Conservation (phyloP, 176 grass and related monocot species). For the Bolboschoenus planiculmis region DNA sequence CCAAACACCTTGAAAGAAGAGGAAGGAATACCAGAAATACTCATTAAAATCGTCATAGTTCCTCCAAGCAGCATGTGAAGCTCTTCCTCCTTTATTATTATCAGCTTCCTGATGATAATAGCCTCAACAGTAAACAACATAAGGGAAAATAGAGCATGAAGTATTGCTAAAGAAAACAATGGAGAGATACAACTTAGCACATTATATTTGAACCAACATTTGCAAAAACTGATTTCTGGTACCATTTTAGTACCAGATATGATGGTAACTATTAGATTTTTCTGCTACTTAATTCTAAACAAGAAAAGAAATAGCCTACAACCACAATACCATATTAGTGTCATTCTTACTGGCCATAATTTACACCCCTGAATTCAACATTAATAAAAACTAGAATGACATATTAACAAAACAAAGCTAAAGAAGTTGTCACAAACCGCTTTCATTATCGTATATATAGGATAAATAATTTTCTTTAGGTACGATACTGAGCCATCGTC, state of each 20-base stretch:
- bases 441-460: slow-evolving; percentile 72
- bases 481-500: slow-evolving; percentile 50
- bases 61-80: slow-evolving; percentile 82
- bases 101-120: slow-evolving; percentile 56
- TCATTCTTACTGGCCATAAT: not conserved
- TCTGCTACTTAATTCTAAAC: not conserved
- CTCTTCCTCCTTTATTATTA: slow-evolving; percentile 65
- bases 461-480: slow-evolving; percentile 63
- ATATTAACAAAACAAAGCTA: not conserved
- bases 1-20: not conserved
- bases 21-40: slow-evolving; percentile 75
- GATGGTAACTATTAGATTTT: not conserved
- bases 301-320: not conserved
- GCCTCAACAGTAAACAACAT: not conserved
- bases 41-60: slow-evolving; percentile 99
- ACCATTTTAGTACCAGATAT: not conserved
- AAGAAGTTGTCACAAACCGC: slow-evolving; percentile 38
- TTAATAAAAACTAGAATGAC: not conserved
- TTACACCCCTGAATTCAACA: not conserved
- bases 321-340: not conserved
- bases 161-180: not conserved
- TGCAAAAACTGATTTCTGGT: not conserved
- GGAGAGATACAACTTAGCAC: not conserved
- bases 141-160: slow-evolving; percentile 21
- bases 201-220: not conserved